Evolutionary conservation across 805 yeast species (phyloP).

Genomic region (Starmerella vitae): DNA sequence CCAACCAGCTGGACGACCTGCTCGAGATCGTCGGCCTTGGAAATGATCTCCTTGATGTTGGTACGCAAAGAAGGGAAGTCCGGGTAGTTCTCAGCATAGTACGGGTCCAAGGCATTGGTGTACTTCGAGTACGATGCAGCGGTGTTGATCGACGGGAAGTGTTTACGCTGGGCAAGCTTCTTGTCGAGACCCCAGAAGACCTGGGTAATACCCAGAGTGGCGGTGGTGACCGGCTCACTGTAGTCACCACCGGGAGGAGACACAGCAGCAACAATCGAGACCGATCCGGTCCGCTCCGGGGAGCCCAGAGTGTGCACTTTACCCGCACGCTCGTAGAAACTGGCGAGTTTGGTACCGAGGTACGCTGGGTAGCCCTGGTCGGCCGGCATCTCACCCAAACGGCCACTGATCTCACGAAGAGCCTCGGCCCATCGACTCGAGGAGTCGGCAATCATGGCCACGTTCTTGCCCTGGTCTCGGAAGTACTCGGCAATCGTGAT

Average conservation of each 20-base stretch:
- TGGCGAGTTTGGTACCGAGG: conserved; percentile 95
- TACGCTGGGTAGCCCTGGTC: conserved; percentile 99
- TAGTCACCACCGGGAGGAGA: conserved; percentile 99
- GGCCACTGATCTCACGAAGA: conserved; percentile 98
- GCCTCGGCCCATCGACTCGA: conserved; percentile 99
- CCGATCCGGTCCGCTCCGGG: conserved; percentile 93
- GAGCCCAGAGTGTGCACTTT: conserved; percentile 89
- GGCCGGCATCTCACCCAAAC: conserved; percentile 99
- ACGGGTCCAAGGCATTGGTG: conserved; percentile 72
- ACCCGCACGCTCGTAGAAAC: conserved; percentile 99
- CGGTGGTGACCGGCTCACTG: conserved; percentile 98
- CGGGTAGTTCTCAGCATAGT: conserved; percentile 73
- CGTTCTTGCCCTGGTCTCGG: conserved; percentile 99
- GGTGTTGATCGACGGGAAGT: conserved; percentile 97
- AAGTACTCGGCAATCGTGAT: conserved; percentile 96
- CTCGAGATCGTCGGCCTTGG: conserved; percentile 96
- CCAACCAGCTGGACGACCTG: conserved; percentile 99
- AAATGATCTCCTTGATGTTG: conserved; percentile 82
- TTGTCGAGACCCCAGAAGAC: conserved; percentile 99
- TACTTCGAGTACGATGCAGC: conserved; percentile 94
- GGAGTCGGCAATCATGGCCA: conserved; percentile 98
- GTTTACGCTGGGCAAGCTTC: conserved; percentile 98
- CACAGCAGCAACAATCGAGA: conserved; percentile 98
- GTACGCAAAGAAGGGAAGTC: conserved; percentile 85
- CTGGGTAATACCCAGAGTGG: conserved; percentile 98